phyloP scores from a whole-genome alignment of 2,329 filamentous ascomycete species.

The Paecilomyces niveus region DNA sequence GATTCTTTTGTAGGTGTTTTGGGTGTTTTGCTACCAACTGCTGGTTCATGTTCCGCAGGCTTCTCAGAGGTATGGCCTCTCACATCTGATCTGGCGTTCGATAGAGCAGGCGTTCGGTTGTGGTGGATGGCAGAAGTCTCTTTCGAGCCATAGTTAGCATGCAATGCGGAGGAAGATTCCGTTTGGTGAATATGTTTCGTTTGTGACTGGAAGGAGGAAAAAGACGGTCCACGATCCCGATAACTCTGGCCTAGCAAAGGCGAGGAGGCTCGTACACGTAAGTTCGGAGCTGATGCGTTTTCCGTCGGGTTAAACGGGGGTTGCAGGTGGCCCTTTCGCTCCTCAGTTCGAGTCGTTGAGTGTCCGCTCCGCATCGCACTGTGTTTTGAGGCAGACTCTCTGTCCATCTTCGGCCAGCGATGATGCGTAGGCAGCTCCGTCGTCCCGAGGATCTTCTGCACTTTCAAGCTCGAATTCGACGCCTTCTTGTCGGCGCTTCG shows the following conservation, averaged over 20 bases:
- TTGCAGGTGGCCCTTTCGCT: not conserved
- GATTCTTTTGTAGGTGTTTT: slow-evolving; percentile 19
- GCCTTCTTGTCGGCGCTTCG: slow-evolving; percentile 1
- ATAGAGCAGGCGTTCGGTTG: slow-evolving; percentile 5
- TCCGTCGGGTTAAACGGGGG: not conserved
- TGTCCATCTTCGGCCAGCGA: not conserved
- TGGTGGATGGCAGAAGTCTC: slow-evolving; percentile 6
- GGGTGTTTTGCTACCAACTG: slow-evolving; percentile 1
- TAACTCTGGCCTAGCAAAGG: slow-evolving; percentile 10
- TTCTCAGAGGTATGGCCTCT: not conserved
- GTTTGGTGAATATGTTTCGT: slow-evolving; percentile 2
- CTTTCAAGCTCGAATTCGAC: not conserved
- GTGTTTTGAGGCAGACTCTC: not conserved
- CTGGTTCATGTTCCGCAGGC: slow-evolving; percentile 4
- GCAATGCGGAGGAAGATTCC: slow-evolving; percentile 2
- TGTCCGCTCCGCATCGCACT: not conserved
- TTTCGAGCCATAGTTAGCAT: not conserved
- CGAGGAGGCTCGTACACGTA: slow-evolving; percentile 10
- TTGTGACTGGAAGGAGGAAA: slow-evolving; percentile 1
- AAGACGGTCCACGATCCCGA: slow-evolving; percentile 1
- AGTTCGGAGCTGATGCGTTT: not conserved
- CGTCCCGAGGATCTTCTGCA: not conserved
- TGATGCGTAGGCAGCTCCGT: not conserved
- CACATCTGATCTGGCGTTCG: not conserved
- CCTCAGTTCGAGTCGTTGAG: not conserved